Conservation (phyloP, 108 stramenopile species). For the Skeletonema menzelii region DNA sequence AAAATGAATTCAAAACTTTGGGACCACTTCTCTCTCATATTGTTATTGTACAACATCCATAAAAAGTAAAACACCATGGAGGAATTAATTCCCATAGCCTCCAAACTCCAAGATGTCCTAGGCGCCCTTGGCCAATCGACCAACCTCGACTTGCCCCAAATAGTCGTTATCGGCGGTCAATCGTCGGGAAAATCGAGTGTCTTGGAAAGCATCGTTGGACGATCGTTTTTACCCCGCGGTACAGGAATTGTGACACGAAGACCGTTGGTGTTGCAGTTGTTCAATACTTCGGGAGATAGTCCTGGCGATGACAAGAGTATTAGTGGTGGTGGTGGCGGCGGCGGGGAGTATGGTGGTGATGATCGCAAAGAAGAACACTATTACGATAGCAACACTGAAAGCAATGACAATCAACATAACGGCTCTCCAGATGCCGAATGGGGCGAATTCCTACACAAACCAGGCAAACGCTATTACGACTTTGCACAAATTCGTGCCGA, state of each 20-base stretch:
- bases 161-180: constrained; percentile 96
- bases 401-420: neutral
- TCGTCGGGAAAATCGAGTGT: constrained; percentile 96
- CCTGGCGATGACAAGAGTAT: neutral
- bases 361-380: constrained; percentile 11
- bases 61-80: constrained; percentile 58
- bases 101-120: constrained; percentile 98
- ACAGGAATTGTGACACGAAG: constrained; percentile 97
- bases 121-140: constrained; percentile 92
- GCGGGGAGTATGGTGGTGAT: constrained; percentile 13
- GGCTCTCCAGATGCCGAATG: constrained; percentile 53
- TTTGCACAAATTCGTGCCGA: constrained; percentile 92
- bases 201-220: constrained; percentile 93
- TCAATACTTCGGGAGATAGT: constrained; percentile 54
- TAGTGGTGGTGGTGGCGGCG: constrained; percentile 17
- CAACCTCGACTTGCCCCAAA: constrained; percentile 97
- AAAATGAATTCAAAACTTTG: too few species aligned
- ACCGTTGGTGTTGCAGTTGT: constrained; percentile 92
- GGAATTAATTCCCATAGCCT: constrained; percentile 96
- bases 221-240: constrained; percentile 95
- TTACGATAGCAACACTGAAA: neutral
- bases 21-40: too few species aligned
- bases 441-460: constrained; percentile 96
- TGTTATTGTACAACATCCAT: too few species aligned
- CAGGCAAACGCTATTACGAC: constrained; percentile 82